A percentile compares a stretch with the other conserved stretches of the same genome.
Conservation (phyloP, 352 stramenopile genomes). For the Lagenidium sp. region DNA sequence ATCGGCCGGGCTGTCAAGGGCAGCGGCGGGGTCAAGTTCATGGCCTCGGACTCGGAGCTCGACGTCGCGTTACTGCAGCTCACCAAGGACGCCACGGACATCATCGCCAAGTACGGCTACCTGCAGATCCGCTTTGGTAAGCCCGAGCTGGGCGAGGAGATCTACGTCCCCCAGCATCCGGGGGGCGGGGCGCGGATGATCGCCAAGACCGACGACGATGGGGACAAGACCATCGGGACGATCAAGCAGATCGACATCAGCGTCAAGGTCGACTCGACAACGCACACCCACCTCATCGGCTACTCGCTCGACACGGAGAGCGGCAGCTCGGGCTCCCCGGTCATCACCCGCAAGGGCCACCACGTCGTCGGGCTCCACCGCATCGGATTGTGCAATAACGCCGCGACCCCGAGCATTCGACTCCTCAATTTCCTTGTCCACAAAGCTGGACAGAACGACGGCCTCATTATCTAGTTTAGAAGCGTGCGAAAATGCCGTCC, state of each 20-base stretch:
- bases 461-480: too few species aligned
- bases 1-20: constrained; percentile 26
- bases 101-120: constrained; percentile 46
- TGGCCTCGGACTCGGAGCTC: constrained; percentile 35
- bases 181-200: constrained; percentile 52
- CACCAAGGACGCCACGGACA: constrained; percentile 19
- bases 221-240: constrained; percentile 16
- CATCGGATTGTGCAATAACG: constrained; percentile 33
- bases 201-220: constrained; percentile 39
- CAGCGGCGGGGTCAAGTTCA: constrained; percentile 37
- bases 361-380: constrained; percentile 25
- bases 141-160: constrained; percentile 31
- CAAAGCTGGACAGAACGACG: too few species aligned
- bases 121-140: constrained; percentile 44
- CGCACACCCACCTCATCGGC: constrained; percentile 13
- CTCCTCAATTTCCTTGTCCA: constrained; percentile 14
- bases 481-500: too few species aligned
- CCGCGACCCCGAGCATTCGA: constrained; percentile 16
- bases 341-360: constrained; percentile 14
- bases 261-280: constrained; percentile 18
- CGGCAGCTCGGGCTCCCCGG: constrained; percentile 24
- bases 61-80: constrained; percentile 56
- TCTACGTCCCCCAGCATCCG: constrained; percentile 72
- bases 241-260: constrained; percentile 25
- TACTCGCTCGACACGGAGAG: constrained; percentile 29